Percentiles rank a stretch among this genome's conserved stretches.
Conservation (phyloP, 2,329 filamentous ascomycete genomes). For the Fusarium euwallaceae region DNA sequence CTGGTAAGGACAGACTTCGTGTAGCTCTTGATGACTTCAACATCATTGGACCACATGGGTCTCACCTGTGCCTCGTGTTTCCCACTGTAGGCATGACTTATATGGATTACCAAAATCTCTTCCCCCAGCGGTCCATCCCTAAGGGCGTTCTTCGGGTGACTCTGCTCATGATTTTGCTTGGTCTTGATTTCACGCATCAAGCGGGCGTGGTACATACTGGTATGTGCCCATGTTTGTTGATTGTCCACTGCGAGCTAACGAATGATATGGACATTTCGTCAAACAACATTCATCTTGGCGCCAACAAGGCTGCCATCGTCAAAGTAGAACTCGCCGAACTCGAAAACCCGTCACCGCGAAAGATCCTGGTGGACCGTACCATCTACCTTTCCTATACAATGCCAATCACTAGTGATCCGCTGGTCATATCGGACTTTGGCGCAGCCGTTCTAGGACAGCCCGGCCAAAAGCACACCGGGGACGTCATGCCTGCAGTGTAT, state of each 20-base stretch:
- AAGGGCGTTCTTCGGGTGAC: background rate
- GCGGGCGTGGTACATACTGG: background rate
- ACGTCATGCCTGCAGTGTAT: constrained; percentile 7
- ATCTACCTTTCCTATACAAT: background rate
- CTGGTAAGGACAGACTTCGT: background rate
- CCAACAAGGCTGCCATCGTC: background rate
- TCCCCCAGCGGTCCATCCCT: background rate
- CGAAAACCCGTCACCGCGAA: background rate
- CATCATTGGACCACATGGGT: background rate
- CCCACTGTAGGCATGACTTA: background rate
- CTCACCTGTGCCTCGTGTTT: background rate
- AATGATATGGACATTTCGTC: background rate
- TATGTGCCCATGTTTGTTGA: background rate
- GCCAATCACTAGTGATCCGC: background rate
- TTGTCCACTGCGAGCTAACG: background rate
- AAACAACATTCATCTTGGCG: background rate
- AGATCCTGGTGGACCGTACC: background rate
- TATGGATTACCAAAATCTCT: background rate
- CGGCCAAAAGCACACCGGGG: background rate
- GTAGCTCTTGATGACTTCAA: background rate
- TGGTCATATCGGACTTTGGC: background rate
- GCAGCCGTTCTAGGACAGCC: background rate
- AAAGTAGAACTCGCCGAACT: background rate
- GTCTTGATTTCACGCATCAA: background rate
- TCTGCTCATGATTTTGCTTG: background rate